phyloP scores from a whole-genome alignment of 2,329 filamentous ascomycete genomes.

The Trichoderma sp. region DNA sequence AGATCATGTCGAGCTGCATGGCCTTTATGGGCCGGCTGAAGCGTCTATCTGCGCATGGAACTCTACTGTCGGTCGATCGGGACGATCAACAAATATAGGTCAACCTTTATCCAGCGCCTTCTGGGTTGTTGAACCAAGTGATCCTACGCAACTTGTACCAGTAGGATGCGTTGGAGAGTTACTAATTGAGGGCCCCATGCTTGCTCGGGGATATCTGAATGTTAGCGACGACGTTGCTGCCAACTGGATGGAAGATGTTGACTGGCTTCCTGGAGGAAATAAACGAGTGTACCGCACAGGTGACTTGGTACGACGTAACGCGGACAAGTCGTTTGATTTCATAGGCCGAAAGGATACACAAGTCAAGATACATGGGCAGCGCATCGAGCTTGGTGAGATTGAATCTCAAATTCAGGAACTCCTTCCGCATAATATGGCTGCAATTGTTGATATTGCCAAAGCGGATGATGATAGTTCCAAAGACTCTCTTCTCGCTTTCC shows the following conservation, averaged over 20 bases:
- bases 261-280: background rate
- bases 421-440: background rate
- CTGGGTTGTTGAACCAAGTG: constrained; percentile 32
- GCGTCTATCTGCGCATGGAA: constrained; percentile 28
- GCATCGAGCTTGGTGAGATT: constrained; percentile 27
- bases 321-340: constrained; percentile 24
- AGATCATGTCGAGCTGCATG: constrained; percentile 10
- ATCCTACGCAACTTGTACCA: constrained; percentile 29
- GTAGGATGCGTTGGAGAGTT: constrained; percentile 33
- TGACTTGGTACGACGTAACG: constrained; percentile 5
- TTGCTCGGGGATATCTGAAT: constrained; percentile 32
- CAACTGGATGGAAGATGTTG: constrained; percentile 27
- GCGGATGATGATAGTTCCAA: constrained; percentile 14
- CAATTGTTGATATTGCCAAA: constrained; percentile 11
- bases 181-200: constrained; percentile 33
- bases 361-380: constrained; percentile 22
- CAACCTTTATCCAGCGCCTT: constrained; percentile 25
- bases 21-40: constrained; percentile 27
- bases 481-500: background rate
- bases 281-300: constrained; percentile 22
- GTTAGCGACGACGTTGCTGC: constrained; percentile 9
- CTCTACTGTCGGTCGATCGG: constrained; percentile 2
- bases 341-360: constrained; percentile 23
- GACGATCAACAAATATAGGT: constrained; percentile 29
- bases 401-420: constrained; percentile 13